Evolutionary conservation across 75 land plant species (phyloP), one percentile per base, ranked within the genome.

Genomic region (Cryptomeria japonica): DNA sequence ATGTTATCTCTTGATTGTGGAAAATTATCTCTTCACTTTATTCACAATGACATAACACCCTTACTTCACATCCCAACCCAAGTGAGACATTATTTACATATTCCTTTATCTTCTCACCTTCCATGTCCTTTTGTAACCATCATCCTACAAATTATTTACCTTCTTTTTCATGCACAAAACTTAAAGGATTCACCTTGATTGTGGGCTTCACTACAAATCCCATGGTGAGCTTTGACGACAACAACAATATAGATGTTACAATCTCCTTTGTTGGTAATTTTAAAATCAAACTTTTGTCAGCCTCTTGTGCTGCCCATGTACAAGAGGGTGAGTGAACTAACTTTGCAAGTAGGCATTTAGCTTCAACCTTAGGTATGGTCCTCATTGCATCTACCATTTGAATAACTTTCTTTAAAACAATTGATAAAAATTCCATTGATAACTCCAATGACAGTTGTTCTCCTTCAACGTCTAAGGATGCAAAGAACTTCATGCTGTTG

Each of bases 211-310:
- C 73, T 4, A 83, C 73, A 47, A 90, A 90, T 77, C 78, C 90
- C 46, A 84, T 88, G 58, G 94, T 96, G 79, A 97, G 90, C 86
- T 88, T 93, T 32, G 96, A 89, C 18, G 95, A 93, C 87, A 96
- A 88, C 32, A 90, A 84, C 73, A 95, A 89, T 87, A 92, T 89
- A 25, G 89, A 91, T 77, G 87, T 84, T 41, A 88, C 80, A 86
- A 92, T 42, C 2, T 95, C 93, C 28, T 93, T 94, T 14, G 87
- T 90, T 83, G 87, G 55, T 49, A 88, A 90, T 28, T 89, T 85
- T 83, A 86, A 18, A 41, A 95, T 42, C 85, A 94, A 61, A n/a
- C 84, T 89, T 53, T 89, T 87, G 44, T 93, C 97, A 84, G 89
- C 87, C 98, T 95, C 91, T 64, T 95, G 92, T 89, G 94, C 95